Conservation (phyloP, 371 early-diverging fungal genomes). For the Syncephalastrum racemosum region DNA sequence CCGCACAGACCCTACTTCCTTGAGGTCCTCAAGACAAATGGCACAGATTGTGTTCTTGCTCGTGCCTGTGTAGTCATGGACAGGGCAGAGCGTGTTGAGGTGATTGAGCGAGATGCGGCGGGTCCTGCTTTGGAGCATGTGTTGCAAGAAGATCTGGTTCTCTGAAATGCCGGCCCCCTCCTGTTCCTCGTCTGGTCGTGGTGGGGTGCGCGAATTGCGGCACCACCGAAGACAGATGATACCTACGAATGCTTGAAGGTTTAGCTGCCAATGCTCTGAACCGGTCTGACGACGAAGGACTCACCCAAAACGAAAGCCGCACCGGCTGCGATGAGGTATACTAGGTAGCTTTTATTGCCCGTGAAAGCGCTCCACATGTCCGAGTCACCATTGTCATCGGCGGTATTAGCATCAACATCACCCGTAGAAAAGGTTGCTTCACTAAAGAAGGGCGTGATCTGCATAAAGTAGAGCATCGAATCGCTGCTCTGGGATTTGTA, state of each 20-base stretch:
- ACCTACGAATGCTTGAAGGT: conserved; percentile 22
- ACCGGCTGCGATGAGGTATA: conserved; percentile 39
- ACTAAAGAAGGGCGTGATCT: background rate
- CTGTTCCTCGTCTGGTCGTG: too few relatives aligned
- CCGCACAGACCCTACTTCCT: conserved; percentile 23
- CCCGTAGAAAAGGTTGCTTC: background rate
- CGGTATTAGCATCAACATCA: background rate
- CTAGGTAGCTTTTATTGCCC: conserved; percentile 29
- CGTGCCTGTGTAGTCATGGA: conserved; percentile 7
- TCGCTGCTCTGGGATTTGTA: background rate
- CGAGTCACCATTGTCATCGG: conserved; percentile 1
- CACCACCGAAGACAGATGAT: conserved; percentile 45
- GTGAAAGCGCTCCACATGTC: conserved; percentile 8
- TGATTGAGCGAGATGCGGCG: conserved; percentile 11
- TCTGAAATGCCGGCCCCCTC: too few relatives aligned
- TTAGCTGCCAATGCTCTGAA: background rate
- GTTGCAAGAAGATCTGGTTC: too few relatives aligned
- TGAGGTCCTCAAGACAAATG: conserved; percentile 47
- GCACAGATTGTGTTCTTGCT: conserved; percentile 35
- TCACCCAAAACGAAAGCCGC: conserved; percentile 43
- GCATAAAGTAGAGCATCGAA: background rate
- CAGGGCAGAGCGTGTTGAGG: conserved; percentile 11
- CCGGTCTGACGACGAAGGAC: background rate
- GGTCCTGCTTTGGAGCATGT: too few relatives aligned
- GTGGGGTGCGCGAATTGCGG: conserved; percentile 9